Conservation (phyloP, 805 yeast genomes). For the Scheffersomyces stipitis region DNA sequence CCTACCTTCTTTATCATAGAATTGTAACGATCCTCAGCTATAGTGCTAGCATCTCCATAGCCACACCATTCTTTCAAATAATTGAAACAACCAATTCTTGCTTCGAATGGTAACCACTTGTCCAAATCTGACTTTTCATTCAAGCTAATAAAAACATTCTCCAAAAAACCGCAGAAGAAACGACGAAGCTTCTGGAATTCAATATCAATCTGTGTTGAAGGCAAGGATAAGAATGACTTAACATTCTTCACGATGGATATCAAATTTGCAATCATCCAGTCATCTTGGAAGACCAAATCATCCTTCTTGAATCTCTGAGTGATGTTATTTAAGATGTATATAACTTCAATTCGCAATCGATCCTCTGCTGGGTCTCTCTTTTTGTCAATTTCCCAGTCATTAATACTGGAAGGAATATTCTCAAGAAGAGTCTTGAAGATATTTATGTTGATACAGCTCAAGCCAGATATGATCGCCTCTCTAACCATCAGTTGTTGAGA, state of each 20-base stretch:
- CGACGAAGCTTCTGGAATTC: constrained; percentile 76
- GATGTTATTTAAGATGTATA: constrained; percentile 69
- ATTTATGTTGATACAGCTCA: constrained; percentile 87
- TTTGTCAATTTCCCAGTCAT: constrained; percentile 44
- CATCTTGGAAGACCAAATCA: constrained; percentile 56
- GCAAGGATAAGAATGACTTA: constrained; percentile 56
- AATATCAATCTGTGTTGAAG: constrained; percentile 60
- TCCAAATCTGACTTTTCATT: constrained; percentile 37
- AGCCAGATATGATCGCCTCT: constrained; percentile 86
- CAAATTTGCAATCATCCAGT: constrained; percentile 64
- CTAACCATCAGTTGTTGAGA: constrained; percentile 68
- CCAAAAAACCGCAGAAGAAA: constrained; percentile 80
- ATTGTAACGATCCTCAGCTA: constrained; percentile 66
- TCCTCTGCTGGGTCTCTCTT: constrained; percentile 37
- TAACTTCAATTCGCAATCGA: constrained; percentile 66
- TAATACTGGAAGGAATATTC: constrained; percentile 61
- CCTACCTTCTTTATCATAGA: constrained; percentile 49
- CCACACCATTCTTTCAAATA: constrained; percentile 95
- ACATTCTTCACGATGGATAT: constrained; percentile 61
- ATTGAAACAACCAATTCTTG: constrained; percentile 77
- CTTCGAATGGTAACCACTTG: constrained; percentile 81
- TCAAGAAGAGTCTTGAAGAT: constrained; percentile 82
- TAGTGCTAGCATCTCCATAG: constrained; percentile 62
- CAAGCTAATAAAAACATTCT: constrained; percentile 64
- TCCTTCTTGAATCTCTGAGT: constrained; percentile 60